Conservation (phyloP, 345 rosid genomes). For the Aegle marmelos region DNA sequence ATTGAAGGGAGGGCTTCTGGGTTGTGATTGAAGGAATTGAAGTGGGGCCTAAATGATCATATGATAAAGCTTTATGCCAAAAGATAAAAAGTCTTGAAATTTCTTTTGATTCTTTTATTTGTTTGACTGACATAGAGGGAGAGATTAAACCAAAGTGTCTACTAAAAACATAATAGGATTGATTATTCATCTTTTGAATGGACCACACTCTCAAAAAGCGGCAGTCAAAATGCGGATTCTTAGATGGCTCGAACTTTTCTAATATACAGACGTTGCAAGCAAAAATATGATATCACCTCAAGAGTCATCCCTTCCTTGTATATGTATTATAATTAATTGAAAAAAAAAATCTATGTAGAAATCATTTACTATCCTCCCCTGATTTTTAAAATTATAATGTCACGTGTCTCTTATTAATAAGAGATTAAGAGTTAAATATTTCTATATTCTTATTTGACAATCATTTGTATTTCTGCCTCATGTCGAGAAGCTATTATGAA, state of each 20-base stretch:
- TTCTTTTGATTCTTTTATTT: background rate
- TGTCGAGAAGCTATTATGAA: background rate
- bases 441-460: too few species aligned
- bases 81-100: background rate
- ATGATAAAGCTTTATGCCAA: background rate
- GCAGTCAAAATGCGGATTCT: background rate
- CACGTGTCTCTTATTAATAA: too few species aligned
- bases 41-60: background rate
- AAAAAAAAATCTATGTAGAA: too few species aligned
- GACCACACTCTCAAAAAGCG: background rate
- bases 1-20: slow-evolving; percentile 74
- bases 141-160: background rate
- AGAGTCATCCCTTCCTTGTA: too few species aligned
- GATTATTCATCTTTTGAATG: background rate
- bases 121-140: background rate
- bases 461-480: too few species aligned
- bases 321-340: too few species aligned
- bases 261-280: background rate
- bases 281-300: background rate
- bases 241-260: background rate
- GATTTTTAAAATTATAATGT: too few species aligned
- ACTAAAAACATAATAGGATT: background rate
- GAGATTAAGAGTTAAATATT: too few species aligned
- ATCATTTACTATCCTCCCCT: too few species aligned
- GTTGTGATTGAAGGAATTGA: background rate